phyloP scores from a whole-genome alignment of 1,139 yeast genomes.

The Taphrina deformans region DNA sequence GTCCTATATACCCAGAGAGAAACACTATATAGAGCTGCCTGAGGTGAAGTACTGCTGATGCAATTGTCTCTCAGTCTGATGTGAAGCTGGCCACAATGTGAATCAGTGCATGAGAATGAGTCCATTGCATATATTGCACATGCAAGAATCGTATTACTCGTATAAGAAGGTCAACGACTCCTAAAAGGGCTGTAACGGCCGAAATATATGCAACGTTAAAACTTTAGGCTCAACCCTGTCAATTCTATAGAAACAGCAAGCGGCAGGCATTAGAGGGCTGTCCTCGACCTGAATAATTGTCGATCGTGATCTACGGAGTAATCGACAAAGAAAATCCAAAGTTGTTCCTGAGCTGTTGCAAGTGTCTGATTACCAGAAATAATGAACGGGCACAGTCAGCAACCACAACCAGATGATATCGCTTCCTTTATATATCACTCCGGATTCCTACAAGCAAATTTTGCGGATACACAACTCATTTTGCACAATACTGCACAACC shows the following conservation, averaged over 20 bases:
- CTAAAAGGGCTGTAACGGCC: not conserved
- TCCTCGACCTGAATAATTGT: not conserved
- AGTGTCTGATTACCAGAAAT: not conserved
- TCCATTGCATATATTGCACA: too few relatives aligned
- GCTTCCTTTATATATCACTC: conserved; percentile 18
- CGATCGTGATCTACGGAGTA: not conserved
- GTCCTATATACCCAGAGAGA: not conserved
- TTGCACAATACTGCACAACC: conserved; percentile 22
- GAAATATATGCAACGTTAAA: not conserved
- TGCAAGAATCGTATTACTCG: not conserved
- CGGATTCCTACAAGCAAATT: conserved; percentile 23
- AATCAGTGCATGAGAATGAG: too few relatives aligned
- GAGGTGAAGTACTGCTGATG: not conserved
- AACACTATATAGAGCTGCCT: not conserved
- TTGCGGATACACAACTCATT: conserved; percentile 21
- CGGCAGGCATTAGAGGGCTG: not conserved
- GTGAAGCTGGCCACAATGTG: too few relatives aligned
- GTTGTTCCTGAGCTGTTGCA: not conserved
- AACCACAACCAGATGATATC: conserved; percentile 15
- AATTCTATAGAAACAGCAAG: not conserved
- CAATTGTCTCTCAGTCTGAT: too few relatives aligned
- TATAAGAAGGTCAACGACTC: not conserved
- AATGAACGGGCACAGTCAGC: conserved; percentile 18
- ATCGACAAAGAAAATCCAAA: not conserved
- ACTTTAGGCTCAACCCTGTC: not conserved